Conservation (phyloP, 805 yeast genomes). For the Zygoascus bituminiphila region DNA sequence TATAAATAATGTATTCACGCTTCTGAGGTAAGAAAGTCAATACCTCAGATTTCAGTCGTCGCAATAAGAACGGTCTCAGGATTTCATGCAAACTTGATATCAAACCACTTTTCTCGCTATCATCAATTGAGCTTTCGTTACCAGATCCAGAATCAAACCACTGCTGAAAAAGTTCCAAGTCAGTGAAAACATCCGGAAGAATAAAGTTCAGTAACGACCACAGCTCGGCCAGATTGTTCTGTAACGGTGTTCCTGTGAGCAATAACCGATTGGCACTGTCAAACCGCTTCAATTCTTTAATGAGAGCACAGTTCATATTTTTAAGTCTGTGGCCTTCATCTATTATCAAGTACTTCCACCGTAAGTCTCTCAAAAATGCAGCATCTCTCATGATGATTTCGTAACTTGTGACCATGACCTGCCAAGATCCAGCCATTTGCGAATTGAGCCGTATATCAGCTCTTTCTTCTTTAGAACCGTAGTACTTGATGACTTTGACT, state of each 20-base stretch:
- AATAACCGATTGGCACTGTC: constrained; percentile 57
- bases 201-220: constrained; percentile 91
- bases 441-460: constrained; percentile 71
- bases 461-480: constrained; percentile 80
- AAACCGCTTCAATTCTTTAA: constrained; percentile 60
- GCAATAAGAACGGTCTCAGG: constrained; percentile 74
- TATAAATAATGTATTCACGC: constrained; percentile 77
- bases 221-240: constrained; percentile 79
- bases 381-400: constrained; percentile 71
- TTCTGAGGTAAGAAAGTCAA: constrained; percentile 70
- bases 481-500: constrained; percentile 80
- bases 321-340: constrained; percentile 95
- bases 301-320: constrained; percentile 69
- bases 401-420: constrained; percentile 79
- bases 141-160: constrained; percentile 73
- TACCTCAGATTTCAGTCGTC: constrained; percentile 74
- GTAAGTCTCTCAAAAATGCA: constrained; percentile 61
- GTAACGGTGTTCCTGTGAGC: constrained; percentile 94
- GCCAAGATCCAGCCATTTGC: constrained; percentile 43
- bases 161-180: constrained; percentile 77
- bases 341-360: constrained; percentile 85
- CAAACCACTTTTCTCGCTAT: constrained; percentile 27
- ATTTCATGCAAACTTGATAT: constrained; percentile 78
- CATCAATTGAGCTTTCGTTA: constrained; percentile 23
- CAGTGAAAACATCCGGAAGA: constrained; percentile 87